Evolutionary conservation across 2,329 filamentous ascomycete species (phyloP).

Genomic region (Hypoxylon sp.): DNA sequence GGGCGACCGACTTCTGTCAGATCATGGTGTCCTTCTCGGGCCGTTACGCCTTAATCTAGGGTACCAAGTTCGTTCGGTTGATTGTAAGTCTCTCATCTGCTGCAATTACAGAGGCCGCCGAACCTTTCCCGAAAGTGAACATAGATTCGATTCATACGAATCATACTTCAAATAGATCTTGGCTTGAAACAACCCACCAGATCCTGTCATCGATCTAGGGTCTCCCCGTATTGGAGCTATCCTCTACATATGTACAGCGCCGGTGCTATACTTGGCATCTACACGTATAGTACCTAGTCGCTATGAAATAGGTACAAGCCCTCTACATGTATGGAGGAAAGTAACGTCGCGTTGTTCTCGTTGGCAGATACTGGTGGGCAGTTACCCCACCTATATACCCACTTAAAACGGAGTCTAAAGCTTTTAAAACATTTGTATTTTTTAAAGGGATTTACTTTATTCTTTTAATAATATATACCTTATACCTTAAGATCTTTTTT

Average conservation of each 20-base stretch:
- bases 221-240: no score
- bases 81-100: no score
- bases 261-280: background rate
- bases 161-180: background rate
- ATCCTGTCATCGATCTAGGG: background rate
- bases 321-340: conserved; percentile 6
- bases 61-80: background rate
- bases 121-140: background rate
- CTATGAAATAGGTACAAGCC: conserved; percentile 7
- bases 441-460: no score
- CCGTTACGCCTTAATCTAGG: background rate
- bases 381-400: no score
- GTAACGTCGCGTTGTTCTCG: conserved; percentile 10
- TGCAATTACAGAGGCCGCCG: background rate
- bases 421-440: no score
- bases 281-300: no score
- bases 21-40: background rate
- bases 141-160: background rate
- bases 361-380: no score
- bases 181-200: background rate
- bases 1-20: background rate
- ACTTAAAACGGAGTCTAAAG: no score
- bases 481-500: no score
- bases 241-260: no score
- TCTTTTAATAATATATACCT: no score